Percentiles rank a stretch among this genome's conserved stretches.
phyloP scores from a whole-genome alignment of 2,329 filamentous ascomycete species.

The Lasiodiplodia sp. region DNA sequence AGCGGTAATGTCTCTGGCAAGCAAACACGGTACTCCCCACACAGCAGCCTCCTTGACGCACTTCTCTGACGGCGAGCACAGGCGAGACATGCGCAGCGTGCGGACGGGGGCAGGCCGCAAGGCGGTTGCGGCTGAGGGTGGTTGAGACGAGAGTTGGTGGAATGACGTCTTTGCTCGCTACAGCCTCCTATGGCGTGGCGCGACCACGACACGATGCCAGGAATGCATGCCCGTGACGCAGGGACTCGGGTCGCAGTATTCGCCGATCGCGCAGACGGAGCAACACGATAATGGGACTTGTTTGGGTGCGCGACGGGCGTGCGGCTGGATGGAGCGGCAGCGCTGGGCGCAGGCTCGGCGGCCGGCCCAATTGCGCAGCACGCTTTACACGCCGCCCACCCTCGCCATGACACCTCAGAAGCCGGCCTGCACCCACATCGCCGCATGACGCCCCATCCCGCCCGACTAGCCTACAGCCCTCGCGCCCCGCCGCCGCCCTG shows the following conservation, averaged over 20 bases:
- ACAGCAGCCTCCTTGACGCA: neutral
- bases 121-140: constrained; percentile 5
- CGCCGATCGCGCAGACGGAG: neutral
- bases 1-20: constrained; percentile 8
- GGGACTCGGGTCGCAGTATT: constrained; percentile 2
- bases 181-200: constrained; percentile 3
- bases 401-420: constrained; percentile 10
- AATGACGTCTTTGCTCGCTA: constrained; percentile 24
- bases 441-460: constrained; percentile 24
- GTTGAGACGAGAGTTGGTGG: neutral
- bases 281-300: neutral
- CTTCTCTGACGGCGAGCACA: neutral
- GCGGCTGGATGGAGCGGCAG: neutral
- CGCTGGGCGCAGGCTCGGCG: constrained; percentile 19
- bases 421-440: neutral
- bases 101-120: neutral
- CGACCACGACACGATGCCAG: neutral
- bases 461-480: constrained; percentile 9
- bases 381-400: constrained; percentile 7
- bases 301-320: neutral
- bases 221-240: constrained; percentile 12
- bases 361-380: constrained; percentile 10
- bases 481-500: constrained; percentile 8
- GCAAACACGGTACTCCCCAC: constrained; percentile 10
- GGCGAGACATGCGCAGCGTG: neutral